Evolutionary conservation across 1,284 basidiomycete genomes (phyloP).

Genomic region (Cutaneotrichosporon sp.): DNA sequence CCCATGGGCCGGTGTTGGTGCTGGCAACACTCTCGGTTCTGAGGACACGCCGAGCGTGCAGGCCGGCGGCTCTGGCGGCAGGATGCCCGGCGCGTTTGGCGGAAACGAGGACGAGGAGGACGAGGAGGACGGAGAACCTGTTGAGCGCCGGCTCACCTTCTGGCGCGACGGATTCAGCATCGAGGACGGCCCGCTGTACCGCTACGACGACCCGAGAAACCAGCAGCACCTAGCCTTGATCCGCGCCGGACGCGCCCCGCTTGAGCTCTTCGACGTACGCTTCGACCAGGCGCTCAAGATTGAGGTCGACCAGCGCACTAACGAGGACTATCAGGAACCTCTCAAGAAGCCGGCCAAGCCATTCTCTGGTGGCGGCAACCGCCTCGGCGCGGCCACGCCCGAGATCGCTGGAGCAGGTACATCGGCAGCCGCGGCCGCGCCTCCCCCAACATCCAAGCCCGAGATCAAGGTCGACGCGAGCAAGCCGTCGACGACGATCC

Average conservation of each 20-base stretch:
- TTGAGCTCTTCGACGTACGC: slow-evolving; percentile 71
- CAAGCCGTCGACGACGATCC: slow-evolving; percentile 82
- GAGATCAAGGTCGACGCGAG: slow-evolving; percentile 54
- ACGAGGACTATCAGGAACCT: slow-evolving; percentile 68
- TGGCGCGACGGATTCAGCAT: slow-evolving; percentile 94
- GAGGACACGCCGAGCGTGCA: slow-evolving; percentile 66
- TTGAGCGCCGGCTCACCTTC: slow-evolving; percentile 78
- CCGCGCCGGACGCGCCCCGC: slow-evolving; percentile 77
- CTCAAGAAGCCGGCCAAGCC: slow-evolving; percentile 55
- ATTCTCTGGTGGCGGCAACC: slow-evolving; percentile 75
- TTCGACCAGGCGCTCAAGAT: slow-evolving; percentile 84
- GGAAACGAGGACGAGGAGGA: slow-evolving; percentile 34
- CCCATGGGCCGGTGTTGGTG: slow-evolving; percentile 15
- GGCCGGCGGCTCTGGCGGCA: slow-evolving; percentile 50
- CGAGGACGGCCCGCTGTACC: slow-evolving; percentile 81
- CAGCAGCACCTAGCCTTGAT: slow-evolving; percentile 74
- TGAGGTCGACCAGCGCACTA: slow-evolving; percentile 69
- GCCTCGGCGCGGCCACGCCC: slow-evolving; percentile 62
- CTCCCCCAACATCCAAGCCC: slow-evolving; percentile 13
- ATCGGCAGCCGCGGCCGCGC: slow-evolving; percentile 28
- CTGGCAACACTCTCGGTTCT: slow-evolving; percentile 78
- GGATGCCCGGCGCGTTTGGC: slow-evolving; percentile 22
- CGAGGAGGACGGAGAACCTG: slow-evolving; percentile 60
- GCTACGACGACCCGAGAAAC: slow-evolving; percentile 80
- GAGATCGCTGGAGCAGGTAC: slow-evolving; percentile 10